Base-by-base conservation (phyloP, 164 flowering plant species). In the Paratinospora sagittata region DNA sequence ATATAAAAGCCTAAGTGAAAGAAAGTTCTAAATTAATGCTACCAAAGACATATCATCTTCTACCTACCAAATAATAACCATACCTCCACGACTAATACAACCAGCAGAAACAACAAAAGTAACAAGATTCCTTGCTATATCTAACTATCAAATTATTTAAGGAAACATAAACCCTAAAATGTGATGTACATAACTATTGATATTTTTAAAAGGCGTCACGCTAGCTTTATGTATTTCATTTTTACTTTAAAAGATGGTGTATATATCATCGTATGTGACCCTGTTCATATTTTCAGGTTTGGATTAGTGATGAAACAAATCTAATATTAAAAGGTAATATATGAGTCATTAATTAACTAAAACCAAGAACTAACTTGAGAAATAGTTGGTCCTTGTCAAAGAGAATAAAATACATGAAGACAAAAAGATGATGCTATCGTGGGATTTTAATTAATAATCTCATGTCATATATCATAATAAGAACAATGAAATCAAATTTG, bases 51-150 rank as follows among this genome's bases (percentile, higher is more conserved):
- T 49, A 49, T 61, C 57, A 49, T 47, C 41, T 74, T 78, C 78
- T 78, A 80, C 83, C 81, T 77, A 83, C 80, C 82, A 65, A 69
- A 68, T 74, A 69, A 71, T 81, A 49, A 73, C 70, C 49, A 74
- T 74, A 41, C 13, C 19, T 36, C 21, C 24, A 41, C 6, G 43
- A 34, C 23, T 16, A 64, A 49, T 34, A 70, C 57, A 27, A 43
- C 34, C 57, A 49, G 63, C 52, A 55, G 11, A 23, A 26, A 27
- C n/a, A 55, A 52, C 21, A 65, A 49, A 66, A 21, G 33, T 65
- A 14, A 30, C 30, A 41, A n/a, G 27, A 23, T 66, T 23, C 55
- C 5, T 21, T 21, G 6, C 24, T n/a, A n/a, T 10, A 8, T 45
- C 21, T 65, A 36, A 37, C 27, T 36, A 65, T 16, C 41, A 1